These are phyloP conservation scores for Climacium dendroides DNA, from an alignment of 225 moss, liverwort and hornwort genomes.

Conservation along the genomic window DNA sequence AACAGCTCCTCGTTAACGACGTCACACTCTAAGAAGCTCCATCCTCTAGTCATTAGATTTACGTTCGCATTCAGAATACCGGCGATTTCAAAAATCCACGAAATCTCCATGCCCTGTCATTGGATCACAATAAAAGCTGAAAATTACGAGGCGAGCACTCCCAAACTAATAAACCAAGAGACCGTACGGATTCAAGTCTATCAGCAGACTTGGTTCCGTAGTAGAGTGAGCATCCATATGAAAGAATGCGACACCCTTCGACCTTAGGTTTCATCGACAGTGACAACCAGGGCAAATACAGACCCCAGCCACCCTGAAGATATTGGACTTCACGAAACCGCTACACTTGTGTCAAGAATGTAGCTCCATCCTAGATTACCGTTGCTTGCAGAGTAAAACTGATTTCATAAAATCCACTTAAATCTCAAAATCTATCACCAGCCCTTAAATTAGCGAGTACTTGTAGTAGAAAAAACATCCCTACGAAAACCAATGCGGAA, in stretches of 20 bases:
- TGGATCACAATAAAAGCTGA: background rate
- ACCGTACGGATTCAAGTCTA: background rate
- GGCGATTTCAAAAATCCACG: background rate
- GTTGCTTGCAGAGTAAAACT: background rate
- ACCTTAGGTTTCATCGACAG: background rate
- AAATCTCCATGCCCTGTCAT: background rate
- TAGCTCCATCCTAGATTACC: background rate
- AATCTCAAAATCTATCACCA: background rate
- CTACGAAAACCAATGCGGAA: background rate
- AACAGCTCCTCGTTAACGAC: background rate
- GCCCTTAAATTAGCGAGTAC: background rate
- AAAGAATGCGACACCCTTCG: background rate
- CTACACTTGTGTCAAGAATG: background rate
- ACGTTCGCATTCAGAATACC: background rate
- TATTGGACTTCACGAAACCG: background rate
- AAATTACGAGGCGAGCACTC: background rate
- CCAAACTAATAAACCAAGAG: background rate
- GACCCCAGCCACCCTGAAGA: background rate
- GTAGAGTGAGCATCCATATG: background rate
- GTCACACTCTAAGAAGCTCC: background rate
- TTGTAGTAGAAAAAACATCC: background rate
- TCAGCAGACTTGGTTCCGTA: background rate
- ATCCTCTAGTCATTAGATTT: background rate
- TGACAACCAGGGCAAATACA: background rate
- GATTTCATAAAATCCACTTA: background rate